Percentiles rank a stretch among this genome's conserved stretches.
Evolutionary conservation across 345 rosid genomes (phyloP).

Genomic region (Litchi chinensis): DNA sequence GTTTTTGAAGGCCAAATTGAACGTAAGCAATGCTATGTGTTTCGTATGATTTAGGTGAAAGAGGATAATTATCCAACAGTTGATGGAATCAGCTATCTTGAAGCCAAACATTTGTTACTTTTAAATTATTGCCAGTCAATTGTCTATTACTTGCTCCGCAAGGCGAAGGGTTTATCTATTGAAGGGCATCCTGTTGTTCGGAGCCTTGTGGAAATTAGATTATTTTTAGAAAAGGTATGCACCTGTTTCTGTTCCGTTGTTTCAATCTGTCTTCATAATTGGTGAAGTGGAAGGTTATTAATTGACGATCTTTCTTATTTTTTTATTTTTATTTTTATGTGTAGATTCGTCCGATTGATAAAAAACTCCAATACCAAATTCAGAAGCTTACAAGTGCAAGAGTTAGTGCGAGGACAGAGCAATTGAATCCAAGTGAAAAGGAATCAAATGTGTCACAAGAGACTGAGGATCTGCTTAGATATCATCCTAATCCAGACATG

Average conservation of each 20-base stretch:
- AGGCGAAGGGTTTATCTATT: constrained; percentile 79
- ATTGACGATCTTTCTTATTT: neutral
- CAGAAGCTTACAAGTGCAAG: constrained; percentile 73
- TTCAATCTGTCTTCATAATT: neutral
- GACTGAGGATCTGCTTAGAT: constrained; percentile 67
- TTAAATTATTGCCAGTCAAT: constrained; percentile 82
- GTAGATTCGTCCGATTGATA: constrained; percentile 91
- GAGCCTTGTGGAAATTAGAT: constrained; percentile 86
- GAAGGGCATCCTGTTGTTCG: constrained; percentile 75
- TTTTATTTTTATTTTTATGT: neutral
- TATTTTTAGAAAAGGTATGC: constrained; percentile 85
- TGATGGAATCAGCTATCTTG: constrained; percentile 91
- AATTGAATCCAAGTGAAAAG: constrained; percentile 37
- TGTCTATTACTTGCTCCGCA: constrained; percentile 76
- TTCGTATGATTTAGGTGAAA: constrained; percentile 55
- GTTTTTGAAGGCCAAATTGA: neutral
- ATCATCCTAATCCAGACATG: constrained; percentile 83
- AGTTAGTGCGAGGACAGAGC: constrained; percentile 37
- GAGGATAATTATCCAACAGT: constrained; percentile 62
- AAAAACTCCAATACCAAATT: constrained; percentile 86
- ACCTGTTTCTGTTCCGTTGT: neutral
- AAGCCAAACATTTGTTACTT: constrained; percentile 81
- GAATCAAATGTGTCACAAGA: constrained; percentile 38
- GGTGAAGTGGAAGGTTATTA: neutral
- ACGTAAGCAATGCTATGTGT: neutral